A percentile compares a stretch with the other conserved stretches of the same genome.
Evolutionary conservation across 1,284 basidiomycete genomes (phyloP).

Genomic region (Amylostereum chailletii): DNA sequence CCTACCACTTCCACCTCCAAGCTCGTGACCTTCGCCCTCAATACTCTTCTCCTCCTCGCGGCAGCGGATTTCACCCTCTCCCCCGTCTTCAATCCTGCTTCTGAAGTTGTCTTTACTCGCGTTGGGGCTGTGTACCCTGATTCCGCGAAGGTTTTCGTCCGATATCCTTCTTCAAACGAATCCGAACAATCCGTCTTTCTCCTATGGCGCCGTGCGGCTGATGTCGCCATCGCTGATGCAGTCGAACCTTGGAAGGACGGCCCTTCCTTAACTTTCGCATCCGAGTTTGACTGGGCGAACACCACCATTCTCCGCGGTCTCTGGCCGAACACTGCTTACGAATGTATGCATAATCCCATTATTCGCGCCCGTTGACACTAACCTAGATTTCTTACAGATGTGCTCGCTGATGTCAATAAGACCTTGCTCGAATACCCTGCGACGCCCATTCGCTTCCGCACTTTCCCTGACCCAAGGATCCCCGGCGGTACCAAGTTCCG

Average conservation of each 20-base stretch:
- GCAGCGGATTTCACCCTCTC: slow-evolving; percentile 40
- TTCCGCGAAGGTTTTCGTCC: slow-evolving; percentile 50
- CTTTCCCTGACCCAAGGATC: slow-evolving; percentile 60
- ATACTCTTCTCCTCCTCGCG: slow-evolving; percentile 40
- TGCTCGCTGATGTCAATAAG: slow-evolving; percentile 36
- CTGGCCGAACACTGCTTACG: slow-evolving; percentile 66
- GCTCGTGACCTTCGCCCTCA: slow-evolving; percentile 36
- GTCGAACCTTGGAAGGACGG: slow-evolving; percentile 42
- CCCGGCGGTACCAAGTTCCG: slow-evolving; percentile 47
- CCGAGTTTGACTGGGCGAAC: slow-evolving; percentile 56
- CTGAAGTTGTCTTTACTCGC: slow-evolving; percentile 52
- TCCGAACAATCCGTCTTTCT: slow-evolving; percentile 29
- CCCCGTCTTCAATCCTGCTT: slow-evolving; percentile 45
- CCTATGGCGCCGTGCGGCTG: slow-evolving; percentile 35
- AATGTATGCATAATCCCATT: slow-evolving; percentile 42
- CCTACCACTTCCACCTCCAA: slow-evolving; percentile 32
- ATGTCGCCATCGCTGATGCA: slow-evolving; percentile 10
- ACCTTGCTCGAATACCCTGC: slow-evolving; percentile 41
- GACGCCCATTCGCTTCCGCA: slow-evolving; percentile 50
- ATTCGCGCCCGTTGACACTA: not conserved
- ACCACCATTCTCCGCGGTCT: slow-evolving; percentile 49
- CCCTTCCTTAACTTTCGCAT: slow-evolving; percentile 34
- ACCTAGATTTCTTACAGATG: slow-evolving; percentile 28
- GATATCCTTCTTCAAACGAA: slow-evolving; percentile 39
- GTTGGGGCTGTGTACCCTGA: slow-evolving; percentile 63